Conservation (phyloP, 2,329 filamentous ascomycete genomes). For the Madurella fahalii region DNA sequence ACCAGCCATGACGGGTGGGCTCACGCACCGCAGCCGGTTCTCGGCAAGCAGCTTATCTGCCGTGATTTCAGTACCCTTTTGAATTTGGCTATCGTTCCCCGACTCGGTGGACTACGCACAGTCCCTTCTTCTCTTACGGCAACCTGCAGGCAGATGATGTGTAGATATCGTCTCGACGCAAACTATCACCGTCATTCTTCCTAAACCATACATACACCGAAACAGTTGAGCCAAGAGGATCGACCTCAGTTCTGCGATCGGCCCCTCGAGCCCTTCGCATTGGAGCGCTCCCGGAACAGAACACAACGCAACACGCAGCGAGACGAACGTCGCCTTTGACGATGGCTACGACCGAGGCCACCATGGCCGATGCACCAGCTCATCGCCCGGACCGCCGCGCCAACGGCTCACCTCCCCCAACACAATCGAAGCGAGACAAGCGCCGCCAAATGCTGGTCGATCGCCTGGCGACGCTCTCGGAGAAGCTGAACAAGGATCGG, state of each 20-base stretch:
- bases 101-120: neutral
- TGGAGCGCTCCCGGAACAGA: neutral
- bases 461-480: conserved; percentile 69
- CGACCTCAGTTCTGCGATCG: neutral
- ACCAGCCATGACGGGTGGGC: too few relatives aligned
- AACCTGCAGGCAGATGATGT: neutral
- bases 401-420: conserved; percentile 30
- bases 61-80: neutral
- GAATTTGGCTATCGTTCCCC: neutral
- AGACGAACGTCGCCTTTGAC: neutral
- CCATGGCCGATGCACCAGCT: conserved; percentile 21
- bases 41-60: neutral
- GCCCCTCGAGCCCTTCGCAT: neutral
- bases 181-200: neutral
- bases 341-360: conserved; percentile 26
- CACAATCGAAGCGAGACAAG: conserved; percentile 81
- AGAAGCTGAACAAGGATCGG: conserved; percentile 74
- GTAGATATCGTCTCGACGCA: neutral
- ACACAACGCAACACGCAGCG: neutral
- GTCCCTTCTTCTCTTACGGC: neutral
- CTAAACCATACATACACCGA: neutral
- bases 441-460: conserved; percentile 79
- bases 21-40: neutral
- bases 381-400: conserved; percentile 27
- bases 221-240: neutral